Evolutionary conservation across 164 flowering plant genomes (phyloP).

Genomic region (Cinnamomum chago): DNA sequence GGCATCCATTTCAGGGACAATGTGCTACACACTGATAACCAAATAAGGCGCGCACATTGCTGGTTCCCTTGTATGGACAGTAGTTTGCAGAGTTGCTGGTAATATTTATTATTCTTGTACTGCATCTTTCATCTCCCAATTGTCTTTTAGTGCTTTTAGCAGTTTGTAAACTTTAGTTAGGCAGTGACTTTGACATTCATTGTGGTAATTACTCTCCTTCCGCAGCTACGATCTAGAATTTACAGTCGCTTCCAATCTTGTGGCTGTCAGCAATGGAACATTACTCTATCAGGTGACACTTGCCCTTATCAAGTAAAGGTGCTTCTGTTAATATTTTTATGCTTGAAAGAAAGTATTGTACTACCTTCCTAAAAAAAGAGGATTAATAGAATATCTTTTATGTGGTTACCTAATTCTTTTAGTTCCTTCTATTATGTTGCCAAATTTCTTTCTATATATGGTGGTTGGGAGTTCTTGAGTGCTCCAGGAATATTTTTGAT

Average conservation of each 20-base stretch:
- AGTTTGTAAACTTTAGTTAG: not conserved
- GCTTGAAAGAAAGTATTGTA: no score
- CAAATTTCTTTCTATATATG: not conserved
- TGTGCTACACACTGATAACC: slow-evolving; percentile 77
- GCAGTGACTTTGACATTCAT: not conserved
- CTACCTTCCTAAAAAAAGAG: not conserved
- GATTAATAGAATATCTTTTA: not conserved
- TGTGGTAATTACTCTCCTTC: not conserved
- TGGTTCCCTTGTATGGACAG: slow-evolving; percentile 98
- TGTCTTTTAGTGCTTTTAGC: not conserved
- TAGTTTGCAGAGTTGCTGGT: slow-evolving; percentile 76
- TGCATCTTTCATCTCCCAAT: not conserved
- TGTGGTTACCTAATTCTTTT: not conserved
- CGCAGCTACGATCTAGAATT: slow-evolving; percentile 90
- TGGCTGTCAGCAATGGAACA: slow-evolving; percentile 85
- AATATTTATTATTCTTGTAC: slow-evolving; percentile 7
- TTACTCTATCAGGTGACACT: slow-evolving; percentile 80
- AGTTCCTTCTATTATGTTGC: not conserved
- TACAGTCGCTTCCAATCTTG: slow-evolving; percentile 76
- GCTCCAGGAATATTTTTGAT: no score
- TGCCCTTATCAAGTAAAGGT: not conserved
- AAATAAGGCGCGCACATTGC: slow-evolving; percentile 87
- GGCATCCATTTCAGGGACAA: slow-evolving; percentile 72
- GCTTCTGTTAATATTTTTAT: not conserved
- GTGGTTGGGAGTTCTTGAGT: not conserved